These are phyloP conservation scores for Salix brachista DNA, from an alignment of 345 rosid species.

Conservation along the genomic window DNA sequence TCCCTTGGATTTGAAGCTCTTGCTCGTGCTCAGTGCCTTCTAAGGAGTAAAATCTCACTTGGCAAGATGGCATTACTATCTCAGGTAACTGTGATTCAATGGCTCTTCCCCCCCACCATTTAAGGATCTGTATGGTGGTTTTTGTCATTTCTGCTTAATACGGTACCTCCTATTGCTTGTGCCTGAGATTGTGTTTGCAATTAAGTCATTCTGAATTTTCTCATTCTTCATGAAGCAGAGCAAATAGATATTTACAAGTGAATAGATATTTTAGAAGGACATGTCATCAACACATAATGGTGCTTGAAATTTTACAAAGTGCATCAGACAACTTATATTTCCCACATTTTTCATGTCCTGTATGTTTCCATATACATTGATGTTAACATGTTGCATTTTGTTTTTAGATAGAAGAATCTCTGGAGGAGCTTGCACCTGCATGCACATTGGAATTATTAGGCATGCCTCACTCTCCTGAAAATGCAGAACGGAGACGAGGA, in stretches of 20 bases:
- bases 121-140: not conserved
- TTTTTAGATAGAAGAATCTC: slow-evolving; percentile 82
- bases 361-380: slow-evolving; percentile 1
- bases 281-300: not conserved
- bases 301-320: not conserved
- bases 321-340: not conserved
- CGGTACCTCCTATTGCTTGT: not conserved
- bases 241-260: not conserved
- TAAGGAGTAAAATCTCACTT: slow-evolving; percentile 77
- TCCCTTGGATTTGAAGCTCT: slow-evolving; percentile 97
- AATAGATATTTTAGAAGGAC: not conserved
- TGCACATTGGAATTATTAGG: slow-evolving; percentile 92
- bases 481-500: slow-evolving; percentile 76
- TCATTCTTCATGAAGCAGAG: not conserved
- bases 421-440: slow-evolving; percentile 99
- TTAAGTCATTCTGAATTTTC: not conserved
- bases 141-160: not conserved
- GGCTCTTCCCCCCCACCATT: not conserved
- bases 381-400: slow-evolving; percentile 4
- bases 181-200: not conserved
- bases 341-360: not conserved
- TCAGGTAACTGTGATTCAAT: slow-evolving; percentile 47
- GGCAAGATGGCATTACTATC: slow-evolving; percentile 66
- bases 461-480: slow-evolving; percentile 74
- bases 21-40: slow-evolving; percentile 85